A percentile compares a stretch with the other conserved stretches of the same genome.
Evolutionary conservation across 805 yeast species (phyloP).

Genomic region (Citeromyces matritensis): DNA sequence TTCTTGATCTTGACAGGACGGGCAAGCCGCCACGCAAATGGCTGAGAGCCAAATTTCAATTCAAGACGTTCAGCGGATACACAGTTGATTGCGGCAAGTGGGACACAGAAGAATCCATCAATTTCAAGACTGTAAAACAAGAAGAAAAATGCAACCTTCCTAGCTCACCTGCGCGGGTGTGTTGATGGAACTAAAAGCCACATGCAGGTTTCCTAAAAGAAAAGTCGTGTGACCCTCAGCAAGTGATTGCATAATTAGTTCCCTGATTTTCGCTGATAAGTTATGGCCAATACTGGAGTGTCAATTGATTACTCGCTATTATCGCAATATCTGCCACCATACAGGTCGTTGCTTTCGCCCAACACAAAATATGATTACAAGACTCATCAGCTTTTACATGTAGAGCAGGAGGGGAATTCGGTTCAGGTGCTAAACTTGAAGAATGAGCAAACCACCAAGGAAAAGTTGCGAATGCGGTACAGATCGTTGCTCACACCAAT

Average conservation of each 20-base stretch:
- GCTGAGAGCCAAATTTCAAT: background rate
- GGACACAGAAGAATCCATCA: too few species aligned
- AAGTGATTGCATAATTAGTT: too few species aligned
- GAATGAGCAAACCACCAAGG: conserved; percentile 2
- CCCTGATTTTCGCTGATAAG: too few species aligned
- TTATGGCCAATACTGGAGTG: too few species aligned
- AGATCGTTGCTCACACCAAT: conserved; percentile 24
- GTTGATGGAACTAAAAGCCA: too few species aligned
- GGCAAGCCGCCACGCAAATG: conserved; percentile 2
- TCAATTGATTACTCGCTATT: background rate
- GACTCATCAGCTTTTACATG: conserved; percentile 22
- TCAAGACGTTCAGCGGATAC: conserved; percentile 3
- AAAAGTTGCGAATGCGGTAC: conserved; percentile 28
- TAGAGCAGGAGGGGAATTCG: conserved; percentile 5
- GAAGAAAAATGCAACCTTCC: too few species aligned
- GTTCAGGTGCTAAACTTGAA: conserved; percentile 17
- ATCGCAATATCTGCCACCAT: conserved; percentile 26
- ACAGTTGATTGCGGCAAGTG: too few species aligned
- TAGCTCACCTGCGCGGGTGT: too few species aligned
- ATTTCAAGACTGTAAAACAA: too few species aligned
- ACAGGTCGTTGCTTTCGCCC: conserved; percentile 35
- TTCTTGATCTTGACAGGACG: conserved; percentile 2
- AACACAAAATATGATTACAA: conserved; percentile 32
- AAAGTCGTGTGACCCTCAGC: too few species aligned
- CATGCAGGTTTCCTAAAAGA: too few species aligned